Conservation (phyloP, 345 rosid species). For the Salix udensis region DNA sequence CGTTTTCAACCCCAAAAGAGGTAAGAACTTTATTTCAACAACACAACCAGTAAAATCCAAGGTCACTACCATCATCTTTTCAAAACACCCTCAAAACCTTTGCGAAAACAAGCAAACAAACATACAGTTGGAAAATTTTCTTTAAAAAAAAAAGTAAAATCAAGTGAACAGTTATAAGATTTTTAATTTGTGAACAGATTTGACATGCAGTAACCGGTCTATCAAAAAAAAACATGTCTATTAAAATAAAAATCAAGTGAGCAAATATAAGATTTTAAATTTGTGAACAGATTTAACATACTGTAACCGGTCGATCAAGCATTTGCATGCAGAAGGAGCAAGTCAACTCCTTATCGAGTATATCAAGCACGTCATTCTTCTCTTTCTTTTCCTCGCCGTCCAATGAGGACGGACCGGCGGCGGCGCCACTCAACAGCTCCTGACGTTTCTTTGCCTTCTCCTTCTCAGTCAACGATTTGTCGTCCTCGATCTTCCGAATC, state of each 20-base stretch:
- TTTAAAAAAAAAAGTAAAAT: background rate
- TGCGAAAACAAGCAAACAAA: background rate
- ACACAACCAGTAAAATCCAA: background rate
- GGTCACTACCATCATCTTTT: background rate
- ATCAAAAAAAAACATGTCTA: background rate
- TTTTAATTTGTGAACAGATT: background rate
- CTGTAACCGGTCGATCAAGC: constrained; percentile 77
- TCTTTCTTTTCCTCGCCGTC: background rate
- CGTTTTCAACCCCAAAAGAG: background rate
- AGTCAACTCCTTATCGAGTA: constrained; percentile 33
- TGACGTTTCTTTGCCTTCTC: constrained; percentile 61
- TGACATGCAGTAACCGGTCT: constrained; percentile 56
- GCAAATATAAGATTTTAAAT: background rate
- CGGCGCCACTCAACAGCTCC: constrained; percentile 45
- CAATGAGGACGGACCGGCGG: background rate
- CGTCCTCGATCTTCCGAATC: constrained; percentile 46
- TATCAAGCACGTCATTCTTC: constrained; percentile 25
- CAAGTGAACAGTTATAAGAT: background rate
- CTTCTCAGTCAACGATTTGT: constrained; percentile 37
- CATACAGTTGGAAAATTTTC: background rate
- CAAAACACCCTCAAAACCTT: background rate
- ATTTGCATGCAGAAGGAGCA: constrained; percentile 61
- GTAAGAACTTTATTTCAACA: background rate
- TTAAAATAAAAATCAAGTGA: background rate
- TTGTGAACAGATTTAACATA: constrained; percentile 4